These are phyloP conservation scores for Grosmannia serpens DNA, from an alignment of 2,329 filamentous ascomycete genomes.

Conservation along the genomic window DNA sequence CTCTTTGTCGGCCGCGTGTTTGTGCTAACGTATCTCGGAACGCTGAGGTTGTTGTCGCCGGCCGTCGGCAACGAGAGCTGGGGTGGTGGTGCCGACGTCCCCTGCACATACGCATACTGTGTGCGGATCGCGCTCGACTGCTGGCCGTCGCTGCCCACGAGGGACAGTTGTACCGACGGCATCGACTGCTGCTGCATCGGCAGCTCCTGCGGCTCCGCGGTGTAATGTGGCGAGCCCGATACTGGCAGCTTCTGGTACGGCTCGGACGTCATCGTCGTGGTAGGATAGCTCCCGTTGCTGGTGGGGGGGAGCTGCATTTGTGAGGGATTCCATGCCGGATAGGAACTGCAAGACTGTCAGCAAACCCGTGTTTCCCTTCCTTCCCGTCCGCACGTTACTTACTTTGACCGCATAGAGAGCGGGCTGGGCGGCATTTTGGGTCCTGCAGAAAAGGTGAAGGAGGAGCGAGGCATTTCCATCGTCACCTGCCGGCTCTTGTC, in stretches of 20 bases:
- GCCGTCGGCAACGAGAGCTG: conserved; percentile 34
- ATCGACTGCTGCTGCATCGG: conserved; percentile 41
- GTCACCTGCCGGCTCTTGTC: conserved; percentile 43
- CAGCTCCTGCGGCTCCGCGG: conserved; percentile 41
- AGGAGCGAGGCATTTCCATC: conserved; percentile 42
- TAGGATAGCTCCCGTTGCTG: conserved; percentile 23
- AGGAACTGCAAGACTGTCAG: conserved; percentile 31
- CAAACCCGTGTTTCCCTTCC: background rate
- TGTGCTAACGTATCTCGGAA: conserved; percentile 45
- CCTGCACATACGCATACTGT: conserved; percentile 43
- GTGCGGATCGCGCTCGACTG: conserved; percentile 34
- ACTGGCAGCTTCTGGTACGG: conserved; percentile 43
- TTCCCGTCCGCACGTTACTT: conserved; percentile 20
- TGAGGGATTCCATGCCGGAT: conserved; percentile 42
- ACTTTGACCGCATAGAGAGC: conserved; percentile 48
- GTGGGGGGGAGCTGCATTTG: conserved; percentile 29
- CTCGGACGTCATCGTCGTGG: conserved; percentile 37
- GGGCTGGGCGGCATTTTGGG: conserved; percentile 43
- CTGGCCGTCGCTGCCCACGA: conserved; percentile 37
- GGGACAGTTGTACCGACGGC: conserved; percentile 40
- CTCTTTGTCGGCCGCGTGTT: conserved; percentile 45
- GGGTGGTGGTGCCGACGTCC: conserved; percentile 37
- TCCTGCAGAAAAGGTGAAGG: conserved; percentile 43
- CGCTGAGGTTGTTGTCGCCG: conserved; percentile 31
- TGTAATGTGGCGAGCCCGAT: conserved; percentile 34